Base-by-base conservation (phyloP, 148 eudicot species). In the Beta vulgaris region DNA sequence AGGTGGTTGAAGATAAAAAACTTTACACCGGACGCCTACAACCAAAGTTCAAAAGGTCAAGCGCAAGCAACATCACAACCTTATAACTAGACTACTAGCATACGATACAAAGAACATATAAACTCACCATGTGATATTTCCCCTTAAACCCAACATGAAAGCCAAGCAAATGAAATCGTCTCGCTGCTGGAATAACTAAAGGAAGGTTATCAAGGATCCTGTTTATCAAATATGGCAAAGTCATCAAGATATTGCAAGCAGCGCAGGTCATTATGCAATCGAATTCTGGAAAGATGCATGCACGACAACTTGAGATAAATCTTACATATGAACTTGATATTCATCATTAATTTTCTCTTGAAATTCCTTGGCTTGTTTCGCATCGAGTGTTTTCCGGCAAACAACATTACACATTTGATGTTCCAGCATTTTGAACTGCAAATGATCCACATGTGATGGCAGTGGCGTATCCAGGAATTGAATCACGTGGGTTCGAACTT, bases 141-240 rank as follows among this genome's bases (percentile, higher is more conserved):
- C 87, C 89, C 77, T 84, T 86, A 49, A 84, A 83, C 32, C 89
- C 89, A 62, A 86, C 87, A 75, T 82, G 82, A 65, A 69, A 86
- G 36, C 89, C 89, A 70, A 84, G 87, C 82, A 84, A 87, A 73
- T 82, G 84, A 23, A 84, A 80, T 72, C 89, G 79, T 64, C 72
- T 84, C 28, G 84, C n/a, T n/a, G n/a, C 78, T 23, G 87, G 89
- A 60, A 86, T 85, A 76, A 86, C 89, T 55, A 86, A 42, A 40
- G 89, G 89, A 75, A 84, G 89, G 80, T 86, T 86, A 80, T 84
- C 89, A 72, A 86, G 76, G 81, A 86, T 86, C 89, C 89, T 86
- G 78, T 44, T 32, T 72, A 34, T 65, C 48, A n/a, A 21, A 26
- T 16, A 73, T 18, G 37, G 67, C 68, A 28, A 23, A 53, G 36